Conservation (phyloP, 2,329 filamentous ascomycete species). For the Apiospora rasikravindrae region DNA sequence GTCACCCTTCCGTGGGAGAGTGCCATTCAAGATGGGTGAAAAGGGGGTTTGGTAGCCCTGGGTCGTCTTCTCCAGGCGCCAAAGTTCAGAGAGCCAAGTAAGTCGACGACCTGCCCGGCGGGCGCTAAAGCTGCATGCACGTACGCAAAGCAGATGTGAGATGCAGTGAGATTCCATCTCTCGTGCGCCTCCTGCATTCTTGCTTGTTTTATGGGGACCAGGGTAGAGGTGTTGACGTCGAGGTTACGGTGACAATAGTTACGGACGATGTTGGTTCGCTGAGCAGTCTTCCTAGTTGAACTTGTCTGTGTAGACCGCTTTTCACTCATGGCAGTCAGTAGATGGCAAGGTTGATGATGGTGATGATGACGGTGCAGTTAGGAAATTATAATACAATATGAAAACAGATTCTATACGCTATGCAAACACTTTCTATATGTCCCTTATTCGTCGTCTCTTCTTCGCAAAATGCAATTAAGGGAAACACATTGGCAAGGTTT, state of each 20-base stretch:
- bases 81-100: background rate
- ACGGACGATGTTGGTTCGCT: background rate
- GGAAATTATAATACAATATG: background rate
- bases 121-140: background rate
- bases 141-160: background rate
- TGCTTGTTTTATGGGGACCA: conserved; percentile 1
- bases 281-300: background rate
- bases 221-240: background rate
- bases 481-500: background rate
- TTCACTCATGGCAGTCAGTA: background rate
- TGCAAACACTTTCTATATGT: conserved; percentile 4
- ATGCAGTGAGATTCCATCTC: background rate
- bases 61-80: background rate
- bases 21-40: background rate
- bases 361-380: background rate
- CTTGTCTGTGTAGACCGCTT: background rate
- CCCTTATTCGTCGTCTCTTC: background rate
- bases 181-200: background rate
- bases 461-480: background rate
- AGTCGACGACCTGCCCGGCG: background rate
- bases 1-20: background rate
- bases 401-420: conserved; percentile 8
- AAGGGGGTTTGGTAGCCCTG: too few species aligned
- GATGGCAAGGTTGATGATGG: background rate
- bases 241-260: background rate